These are phyloP conservation scores for Blastocrithidia nonstop DNA, from an alignment of 208 protist species.

Conservation along the genomic window DNA sequence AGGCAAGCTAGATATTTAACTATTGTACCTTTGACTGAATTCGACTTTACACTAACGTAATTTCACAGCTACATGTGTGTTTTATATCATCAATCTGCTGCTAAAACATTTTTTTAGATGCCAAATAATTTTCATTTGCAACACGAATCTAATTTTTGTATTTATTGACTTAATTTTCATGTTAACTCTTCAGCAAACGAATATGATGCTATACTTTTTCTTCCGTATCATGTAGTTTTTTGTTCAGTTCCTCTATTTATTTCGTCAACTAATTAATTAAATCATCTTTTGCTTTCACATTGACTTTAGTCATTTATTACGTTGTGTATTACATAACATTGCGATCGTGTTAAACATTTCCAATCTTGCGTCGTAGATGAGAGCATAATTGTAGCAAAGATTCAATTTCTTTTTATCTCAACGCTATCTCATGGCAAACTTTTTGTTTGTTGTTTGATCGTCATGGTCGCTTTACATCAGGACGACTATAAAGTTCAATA, in stretches of 20 bases:
- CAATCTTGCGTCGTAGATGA: slow-evolving; percentile 52
- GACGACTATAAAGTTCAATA: slow-evolving; percentile 73
- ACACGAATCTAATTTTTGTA: slow-evolving; percentile 40
- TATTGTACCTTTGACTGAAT: too few species aligned
- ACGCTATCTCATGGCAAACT: slow-evolving; percentile 22
- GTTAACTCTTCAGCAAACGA: slow-evolving; percentile 44
- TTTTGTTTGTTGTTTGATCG: slow-evolving; percentile 28
- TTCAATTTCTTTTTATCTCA: slow-evolving; percentile 85
- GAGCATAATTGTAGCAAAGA: slow-evolving; percentile 69
- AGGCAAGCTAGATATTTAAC: too few species aligned
- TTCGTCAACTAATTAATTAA: slow-evolving; percentile 15
- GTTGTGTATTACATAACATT: slow-evolving; percentile 48
- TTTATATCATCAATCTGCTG: slow-evolving; percentile 72
- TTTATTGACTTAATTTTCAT: slow-evolving; percentile 37
- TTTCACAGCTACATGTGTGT: slow-evolving; percentile 28
- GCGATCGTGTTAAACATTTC: slow-evolving; percentile 57
- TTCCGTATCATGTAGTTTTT: slow-evolving; percentile 19
- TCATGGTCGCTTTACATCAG: slow-evolving; percentile 81
- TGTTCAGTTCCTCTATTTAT: slow-evolving; percentile 16
- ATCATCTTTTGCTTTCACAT: slow-evolving; percentile 26
- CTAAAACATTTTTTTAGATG: slow-evolving; percentile 34
- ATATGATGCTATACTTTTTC: slow-evolving; percentile 54
- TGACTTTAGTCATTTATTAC: slow-evolving; percentile 25
- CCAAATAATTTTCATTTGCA: slow-evolving; percentile 21
- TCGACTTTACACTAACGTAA: slow-evolving; percentile 55